Evolutionary conservation across 2,329 filamentous ascomycete genomes (phyloP), one percentile per base, ranked within the genome.

Genomic region (Bisporella sp.): DNA sequence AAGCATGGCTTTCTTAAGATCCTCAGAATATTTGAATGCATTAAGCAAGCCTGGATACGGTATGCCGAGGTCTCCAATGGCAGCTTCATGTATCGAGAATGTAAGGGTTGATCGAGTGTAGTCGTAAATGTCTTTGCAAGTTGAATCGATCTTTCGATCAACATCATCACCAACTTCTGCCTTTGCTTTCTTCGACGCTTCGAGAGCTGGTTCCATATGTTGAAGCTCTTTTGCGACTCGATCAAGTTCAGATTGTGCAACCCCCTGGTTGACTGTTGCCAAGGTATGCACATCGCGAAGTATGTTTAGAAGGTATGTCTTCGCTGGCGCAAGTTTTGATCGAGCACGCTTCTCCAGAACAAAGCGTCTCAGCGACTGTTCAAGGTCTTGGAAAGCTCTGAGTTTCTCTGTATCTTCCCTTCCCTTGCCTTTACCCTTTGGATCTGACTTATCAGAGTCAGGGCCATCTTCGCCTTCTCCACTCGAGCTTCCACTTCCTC

Each of bases 301-400:
- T 30, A 97, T 85, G 67, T 99, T 99, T 62, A 95, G 74, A 1
- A 99, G 80, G 64, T 99, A 99, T 2, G 92, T 97, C 69, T 90
- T 91, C 5, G 93, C 93, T 5, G 93, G 93, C 1, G 93, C 92
- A 53, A 99, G 78, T 72, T 99, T 99, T 6, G 93, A 97, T 31
- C 90, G 82, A 45, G 93, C 90, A 50, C 93, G 82, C 74, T 97
- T 97, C 66, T 99, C 93, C 30, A 99, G 76, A 6, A 99, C 93
- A 60, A 99, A 99, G 42, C 91, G 83, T 52, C 93, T 81, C 35
- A 99, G 70, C 4, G 93, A 93, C 57, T 88, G 82, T 68, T 99
- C 93, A 5, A 99, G 76, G 48, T 85, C 84, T 63, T 92, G 86
- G 64, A 99, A 99, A 62, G 97, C 91, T 52, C 85, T 81, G 8